Base-by-base conservation (phyloP, 257 asterid species). In the Jacaranda mimosifolia region DNA sequence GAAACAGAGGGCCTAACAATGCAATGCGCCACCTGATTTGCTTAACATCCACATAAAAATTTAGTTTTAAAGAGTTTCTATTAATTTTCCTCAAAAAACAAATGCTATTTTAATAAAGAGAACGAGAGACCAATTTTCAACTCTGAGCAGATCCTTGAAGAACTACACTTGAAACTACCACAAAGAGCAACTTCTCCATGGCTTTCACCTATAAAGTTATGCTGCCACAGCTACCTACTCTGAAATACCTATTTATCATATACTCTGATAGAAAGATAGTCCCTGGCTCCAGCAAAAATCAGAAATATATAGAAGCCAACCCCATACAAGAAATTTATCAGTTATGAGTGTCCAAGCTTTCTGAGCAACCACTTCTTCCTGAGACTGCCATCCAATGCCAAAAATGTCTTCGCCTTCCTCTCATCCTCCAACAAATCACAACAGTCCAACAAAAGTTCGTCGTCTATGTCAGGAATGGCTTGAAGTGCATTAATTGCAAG, bases 371-470 rank as follows among this genome's bases (percentile, higher is more conserved):
- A 85, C 40, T 85, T 85, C 73, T 74, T 85, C 80, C 89, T 65
- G 9, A 83, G 70, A 74, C 73, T 32, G 12, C 62, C 81, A 83
- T 82, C 87, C 82, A 85, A 75, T 3, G 89, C 89, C 81, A 85
- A 74, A 63, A 85, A 82, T 46, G 87, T 85, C 82, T 83, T 85
- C 7, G 87, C 88, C 72, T 81, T 84, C 63, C 77, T 81, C 79
- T 84, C 88, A 75, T 84, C 85, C 77, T 84, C 88, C 75, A 84
- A 68, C 21, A 85, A 72, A 83, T 85, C 89, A 55, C 89, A 85
- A 56, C 83, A 63, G 67, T 85, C 89, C 67, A 85, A 70, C n/a
- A 85, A 71, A 77, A 83, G 56, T 67, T 80, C 87, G 6, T 82
- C 86, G 11, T 85, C 89, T 13, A 85, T 56, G n/a, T 80, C 82